Evolutionary conservation across 78 protist species (phyloP).

Genomic region (Monosiga brevicollis): DNA sequence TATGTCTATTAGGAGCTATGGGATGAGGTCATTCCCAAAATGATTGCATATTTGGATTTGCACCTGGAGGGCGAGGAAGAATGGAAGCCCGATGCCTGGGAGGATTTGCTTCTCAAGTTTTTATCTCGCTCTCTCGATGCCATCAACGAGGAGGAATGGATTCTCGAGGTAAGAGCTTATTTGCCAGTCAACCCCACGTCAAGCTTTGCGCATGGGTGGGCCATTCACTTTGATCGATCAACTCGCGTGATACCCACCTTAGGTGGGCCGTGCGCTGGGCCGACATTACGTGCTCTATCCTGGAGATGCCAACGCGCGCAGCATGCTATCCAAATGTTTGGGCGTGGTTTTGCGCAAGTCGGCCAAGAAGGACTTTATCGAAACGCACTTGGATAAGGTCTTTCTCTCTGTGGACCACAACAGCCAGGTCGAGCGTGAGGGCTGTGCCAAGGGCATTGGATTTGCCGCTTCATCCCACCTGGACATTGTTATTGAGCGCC

Average conservation of each 20-base stretch:
- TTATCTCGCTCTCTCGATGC: constrained; percentile 38
- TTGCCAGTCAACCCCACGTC: no score
- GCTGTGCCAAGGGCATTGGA: constrained; percentile 34
- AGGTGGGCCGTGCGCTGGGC: constrained; percentile 20
- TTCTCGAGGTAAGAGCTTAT: constrained; percentile 11
- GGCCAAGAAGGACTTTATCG: constrained; percentile 36
- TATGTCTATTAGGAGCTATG: constrained; percentile 41
- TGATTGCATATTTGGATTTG: constrained; percentile 12
- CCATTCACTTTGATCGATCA: no score
- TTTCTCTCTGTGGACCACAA: constrained; percentile 31
- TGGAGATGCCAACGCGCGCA: constrained; percentile 20
- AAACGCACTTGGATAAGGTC: constrained; percentile 30
- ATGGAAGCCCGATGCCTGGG: constrained; percentile 15
- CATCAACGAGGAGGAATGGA: constrained; percentile 59
- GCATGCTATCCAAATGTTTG: constrained; percentile 26
- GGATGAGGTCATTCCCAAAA: constrained; percentile 50
- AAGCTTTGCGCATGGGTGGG: no score
- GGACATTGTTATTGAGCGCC: constrained; percentile 37
- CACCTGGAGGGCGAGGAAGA: background rate
- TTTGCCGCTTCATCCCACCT: constrained; percentile 34
- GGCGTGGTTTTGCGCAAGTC: constrained; percentile 47
- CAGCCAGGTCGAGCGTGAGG: constrained; percentile 17
- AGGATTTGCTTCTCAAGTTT: constrained; percentile 33
- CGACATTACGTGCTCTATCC: constrained; percentile 42
- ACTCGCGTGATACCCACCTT: background rate